Conservation (phyloP, 768 basidiomycete species). For the Mycena crocata region DNA sequence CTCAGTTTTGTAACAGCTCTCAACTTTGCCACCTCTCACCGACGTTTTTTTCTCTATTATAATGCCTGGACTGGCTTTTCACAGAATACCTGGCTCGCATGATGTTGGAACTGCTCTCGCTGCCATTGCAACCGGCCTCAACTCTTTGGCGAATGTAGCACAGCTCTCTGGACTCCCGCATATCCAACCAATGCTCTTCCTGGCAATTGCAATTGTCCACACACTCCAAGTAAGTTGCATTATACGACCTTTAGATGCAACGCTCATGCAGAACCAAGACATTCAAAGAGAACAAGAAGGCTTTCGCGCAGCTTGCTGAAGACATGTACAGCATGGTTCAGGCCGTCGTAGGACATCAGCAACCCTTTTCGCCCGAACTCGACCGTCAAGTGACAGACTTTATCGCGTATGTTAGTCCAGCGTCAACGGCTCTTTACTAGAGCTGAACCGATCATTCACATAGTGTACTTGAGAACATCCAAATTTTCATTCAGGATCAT, state of each 20-base stretch:
- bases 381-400: background rate
- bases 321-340: conserved; percentile 3
- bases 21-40: no score
- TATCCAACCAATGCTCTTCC: conserved; percentile 1
- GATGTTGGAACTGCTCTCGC: no score
- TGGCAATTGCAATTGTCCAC: background rate
- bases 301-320: background rate
- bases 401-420: background rate
- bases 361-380: background rate
- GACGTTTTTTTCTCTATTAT: background rate
- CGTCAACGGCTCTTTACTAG: background rate
- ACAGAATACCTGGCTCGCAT: background rate
- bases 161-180: background rate
- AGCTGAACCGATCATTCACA: background rate
- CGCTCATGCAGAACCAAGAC: background rate
- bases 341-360: background rate
- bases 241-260: no score
- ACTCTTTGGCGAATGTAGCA: background rate
- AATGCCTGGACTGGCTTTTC: background rate
- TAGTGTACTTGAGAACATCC: conserved; percentile 7
- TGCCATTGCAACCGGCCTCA: background rate
- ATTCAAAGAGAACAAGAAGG: conserved; percentile 11
- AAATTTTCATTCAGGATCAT: background rate
- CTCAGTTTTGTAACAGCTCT: no score
- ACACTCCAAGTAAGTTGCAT: background rate